Evolutionary conservation across 441 rosid genomes (phyloP).

Genomic region (Euphorbia schlechtendalii): DNA sequence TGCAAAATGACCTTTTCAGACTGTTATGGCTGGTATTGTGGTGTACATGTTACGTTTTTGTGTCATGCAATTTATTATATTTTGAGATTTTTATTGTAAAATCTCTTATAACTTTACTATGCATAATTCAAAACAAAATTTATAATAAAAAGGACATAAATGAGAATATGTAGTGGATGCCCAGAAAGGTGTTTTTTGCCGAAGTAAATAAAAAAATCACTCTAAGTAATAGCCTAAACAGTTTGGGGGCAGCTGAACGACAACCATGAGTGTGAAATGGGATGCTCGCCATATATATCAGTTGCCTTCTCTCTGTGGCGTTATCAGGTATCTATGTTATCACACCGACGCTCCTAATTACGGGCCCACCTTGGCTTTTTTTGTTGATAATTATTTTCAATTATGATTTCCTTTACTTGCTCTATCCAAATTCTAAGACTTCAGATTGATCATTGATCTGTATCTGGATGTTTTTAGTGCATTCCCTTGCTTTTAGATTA

Average conservation of each 20-base stretch:
- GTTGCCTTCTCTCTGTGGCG: conserved; percentile 1
- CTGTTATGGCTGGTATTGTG: too few species aligned
- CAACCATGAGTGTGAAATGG: conserved; percentile 27
- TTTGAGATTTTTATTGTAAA: too few species aligned
- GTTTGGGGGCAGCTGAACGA: conserved; percentile 27
- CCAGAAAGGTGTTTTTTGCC: too few species aligned
- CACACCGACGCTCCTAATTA: conserved; percentile 23
- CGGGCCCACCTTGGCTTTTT: conserved; percentile 16
- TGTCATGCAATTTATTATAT: too few species aligned
- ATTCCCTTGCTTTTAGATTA: neutral
- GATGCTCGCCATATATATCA: conserved; percentile 30
- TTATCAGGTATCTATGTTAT: neutral
- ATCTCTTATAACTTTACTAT: too few species aligned
- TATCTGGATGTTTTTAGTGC: conserved; percentile 1
- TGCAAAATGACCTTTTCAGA: too few species aligned
- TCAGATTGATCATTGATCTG: neutral
- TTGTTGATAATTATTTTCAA: conserved; percentile 2
- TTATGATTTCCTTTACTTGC: conserved; percentile 6
- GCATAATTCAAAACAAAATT: too few species aligned
- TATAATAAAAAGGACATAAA: too few species aligned
- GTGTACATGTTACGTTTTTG: too few species aligned
- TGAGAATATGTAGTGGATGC: too few species aligned
- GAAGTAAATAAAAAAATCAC: too few species aligned
- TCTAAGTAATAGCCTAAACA: conserved; percentile 4
- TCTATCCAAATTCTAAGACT: conserved; percentile 18